Evolutionary conservation across 176 grass and related monocot species (phyloP).

Genomic region (Triticum dicoccoides): DNA sequence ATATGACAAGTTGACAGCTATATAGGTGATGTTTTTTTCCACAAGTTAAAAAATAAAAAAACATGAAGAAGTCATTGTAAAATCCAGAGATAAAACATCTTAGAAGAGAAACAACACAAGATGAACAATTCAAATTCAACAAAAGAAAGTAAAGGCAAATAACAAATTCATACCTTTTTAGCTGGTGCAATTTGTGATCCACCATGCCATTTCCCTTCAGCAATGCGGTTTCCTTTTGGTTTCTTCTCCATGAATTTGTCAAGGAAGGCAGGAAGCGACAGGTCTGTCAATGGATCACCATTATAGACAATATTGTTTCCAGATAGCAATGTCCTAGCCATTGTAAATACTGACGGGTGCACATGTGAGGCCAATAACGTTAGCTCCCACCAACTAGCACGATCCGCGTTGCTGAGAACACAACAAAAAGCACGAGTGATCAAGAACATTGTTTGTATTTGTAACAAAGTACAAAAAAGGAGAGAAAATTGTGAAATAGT

Average conservation of each 20-base stretch:
- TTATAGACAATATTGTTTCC: conserved; percentile 91
- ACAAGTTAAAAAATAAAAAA: not conserved
- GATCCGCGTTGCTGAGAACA: conserved; percentile 73
- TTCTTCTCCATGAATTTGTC: conserved; percentile 99
- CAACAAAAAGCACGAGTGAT: conserved; percentile 21
- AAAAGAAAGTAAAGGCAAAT: not conserved
- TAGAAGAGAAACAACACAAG: not conserved
- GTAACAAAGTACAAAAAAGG: conserved; percentile 3
- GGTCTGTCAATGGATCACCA: conserved; percentile 79
- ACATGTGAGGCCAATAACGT: conserved; percentile 70
- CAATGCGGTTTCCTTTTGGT: conserved; percentile 65
- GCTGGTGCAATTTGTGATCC: conserved; percentile 87
- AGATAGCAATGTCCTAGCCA: conserved; percentile 78
- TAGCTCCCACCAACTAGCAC: conserved; percentile 83
- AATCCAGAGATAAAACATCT: not conserved
- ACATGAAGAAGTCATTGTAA: not conserved
- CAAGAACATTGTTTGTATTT: not conserved
- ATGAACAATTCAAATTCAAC: conserved; percentile 11
- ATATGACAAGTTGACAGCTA: not conserved
- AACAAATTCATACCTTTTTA: conserved; percentile 59
- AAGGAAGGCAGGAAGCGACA: conserved; percentile 80
- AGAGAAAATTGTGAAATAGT: not conserved
- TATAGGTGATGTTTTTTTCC: not conserved
- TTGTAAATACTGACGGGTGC: conserved; percentile 94
- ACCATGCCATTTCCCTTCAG: conserved; percentile 94